phyloP scores from a whole-genome alignment of 805 yeast species.

The Phaffomyces opuntiae region DNA sequence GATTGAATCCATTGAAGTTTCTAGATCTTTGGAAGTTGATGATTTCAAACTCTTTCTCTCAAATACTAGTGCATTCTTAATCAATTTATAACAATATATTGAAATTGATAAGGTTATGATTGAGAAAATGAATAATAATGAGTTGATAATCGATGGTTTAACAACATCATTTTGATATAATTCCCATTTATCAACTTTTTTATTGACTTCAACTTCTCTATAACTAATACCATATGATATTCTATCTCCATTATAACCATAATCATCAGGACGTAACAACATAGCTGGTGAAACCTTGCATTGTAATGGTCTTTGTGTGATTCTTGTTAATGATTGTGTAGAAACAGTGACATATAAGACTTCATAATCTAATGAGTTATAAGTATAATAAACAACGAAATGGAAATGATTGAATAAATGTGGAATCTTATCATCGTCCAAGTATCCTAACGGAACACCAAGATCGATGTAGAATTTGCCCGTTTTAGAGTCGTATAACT shows the following conservation, averaged over 20 bases:
- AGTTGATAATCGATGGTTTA: constrained; percentile 16
- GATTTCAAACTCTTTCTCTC: constrained; percentile 14
- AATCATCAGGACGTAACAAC: constrained; percentile 17
- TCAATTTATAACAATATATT: constrained; percentile 12
- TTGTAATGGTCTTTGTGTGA: constrained; percentile 15
- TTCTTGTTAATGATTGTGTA: constrained; percentile 21
- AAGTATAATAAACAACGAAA: constrained; percentile 20
- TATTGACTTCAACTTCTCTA: constrained; percentile 20
- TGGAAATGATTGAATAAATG: constrained; percentile 27
- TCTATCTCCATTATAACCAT: constrained; percentile 23
- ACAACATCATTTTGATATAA: constrained; percentile 22
- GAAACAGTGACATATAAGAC: constrained; percentile 22
- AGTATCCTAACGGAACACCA: constrained; percentile 26
- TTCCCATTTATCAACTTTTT: constrained; percentile 10
- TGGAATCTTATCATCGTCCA: constrained; percentile 23
- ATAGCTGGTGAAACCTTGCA: constrained; percentile 22
- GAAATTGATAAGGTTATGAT: constrained; percentile 13
- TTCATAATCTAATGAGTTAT: constrained; percentile 18
- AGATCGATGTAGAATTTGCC: constrained; percentile 21
- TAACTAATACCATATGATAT: constrained; percentile 23
- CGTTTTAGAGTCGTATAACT: constrained; percentile 22
- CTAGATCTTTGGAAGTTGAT: constrained; percentile 1
- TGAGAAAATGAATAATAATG: constrained; percentile 15
- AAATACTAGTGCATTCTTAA: constrained; percentile 8
- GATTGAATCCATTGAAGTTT: constrained; percentile 4